Conservation (phyloP, 306 rosid genomes). For the Rosa lucieae region DNA sequence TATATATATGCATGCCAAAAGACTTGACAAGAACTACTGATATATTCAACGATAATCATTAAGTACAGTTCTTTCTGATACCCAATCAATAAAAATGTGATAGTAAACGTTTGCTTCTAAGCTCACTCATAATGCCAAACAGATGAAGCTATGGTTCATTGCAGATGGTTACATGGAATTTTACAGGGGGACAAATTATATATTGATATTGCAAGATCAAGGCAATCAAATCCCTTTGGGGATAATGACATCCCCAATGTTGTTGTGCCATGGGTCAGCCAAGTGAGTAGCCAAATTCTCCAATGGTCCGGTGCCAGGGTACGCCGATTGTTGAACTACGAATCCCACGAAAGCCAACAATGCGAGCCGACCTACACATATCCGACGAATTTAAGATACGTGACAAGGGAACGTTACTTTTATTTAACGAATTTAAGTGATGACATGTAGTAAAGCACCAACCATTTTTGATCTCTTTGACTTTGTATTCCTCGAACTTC, state of each 20-base stretch:
- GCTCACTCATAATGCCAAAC: conserved; percentile 34
- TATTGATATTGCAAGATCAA: conserved; percentile 17
- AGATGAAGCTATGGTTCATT: conserved; percentile 32
- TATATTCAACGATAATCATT: background rate
- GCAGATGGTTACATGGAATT: conserved; percentile 47
- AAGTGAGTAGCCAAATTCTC: conserved; percentile 98
- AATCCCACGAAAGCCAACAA: conserved; percentile 90
- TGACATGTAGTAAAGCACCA: background rate
- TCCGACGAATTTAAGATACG: background rate
- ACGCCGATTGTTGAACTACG: conserved; percentile 86
- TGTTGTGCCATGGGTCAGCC: conserved; percentile 99
- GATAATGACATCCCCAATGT: conserved; percentile 82
- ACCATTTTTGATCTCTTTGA: conserved; percentile 96
- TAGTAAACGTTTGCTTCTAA: conserved; percentile 19
- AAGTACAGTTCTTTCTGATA: conserved; percentile 13
- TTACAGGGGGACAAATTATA: conserved; percentile 31
- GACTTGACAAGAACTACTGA: conserved; percentile 1
- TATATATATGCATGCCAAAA: background rate
- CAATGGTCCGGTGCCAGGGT: conserved; percentile 99
- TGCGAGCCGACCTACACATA: conserved; percentile 73
- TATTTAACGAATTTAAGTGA: background rate
- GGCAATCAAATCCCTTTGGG: conserved; percentile 45
- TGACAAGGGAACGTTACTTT: background rate
- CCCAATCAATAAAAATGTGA: background rate
- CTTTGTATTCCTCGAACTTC: conserved; percentile 78